Percentiles rank a stretch among this genome's conserved stretches.
phyloP scores from a whole-genome alignment of 164 flowering plant genomes.

The Akebia trifoliata region DNA sequence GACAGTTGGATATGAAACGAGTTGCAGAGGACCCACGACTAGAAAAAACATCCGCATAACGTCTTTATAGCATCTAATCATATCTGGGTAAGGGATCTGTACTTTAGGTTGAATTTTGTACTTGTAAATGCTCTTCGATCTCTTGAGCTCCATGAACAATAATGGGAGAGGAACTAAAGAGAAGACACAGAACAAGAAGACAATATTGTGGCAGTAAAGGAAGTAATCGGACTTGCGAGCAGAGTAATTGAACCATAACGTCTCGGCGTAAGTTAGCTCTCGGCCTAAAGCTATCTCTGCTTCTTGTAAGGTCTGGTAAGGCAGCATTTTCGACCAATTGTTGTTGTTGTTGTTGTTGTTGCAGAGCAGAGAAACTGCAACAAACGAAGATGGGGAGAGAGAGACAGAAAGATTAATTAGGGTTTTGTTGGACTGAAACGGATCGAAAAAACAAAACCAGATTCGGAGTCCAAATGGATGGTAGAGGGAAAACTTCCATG shows the following conservation, averaged over 20 bases:
- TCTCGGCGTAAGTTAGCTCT: conserved; percentile 56
- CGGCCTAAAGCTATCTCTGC: conserved; percentile 60
- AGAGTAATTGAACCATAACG: conserved; percentile 78
- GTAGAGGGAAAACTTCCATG: neutral
- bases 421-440: neutral
- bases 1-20: conserved; percentile 61
- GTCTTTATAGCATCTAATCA: conserved; percentile 59
- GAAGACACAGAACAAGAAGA: conserved; percentile 67
- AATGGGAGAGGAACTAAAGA: conserved; percentile 61
- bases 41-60: conserved; percentile 57
- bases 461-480: neutral
- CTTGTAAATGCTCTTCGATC: conserved; percentile 25
- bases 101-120: conserved; percentile 87
- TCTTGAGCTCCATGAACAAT: conserved; percentile 38
- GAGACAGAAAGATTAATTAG: neutral
- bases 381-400: neutral
- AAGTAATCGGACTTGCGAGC: conserved; percentile 54
- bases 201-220: conserved; percentile 64
- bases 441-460: neutral
- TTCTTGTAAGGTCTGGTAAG: conserved; percentile 44
- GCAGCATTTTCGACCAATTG: conserved; percentile 46
- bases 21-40: conserved; percentile 78
- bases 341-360: neutral
- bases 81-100: conserved; percentile 28
- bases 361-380: neutral